Conservation (phyloP, 2,329 filamentous ascomycete genomes). For the Penicillium sp. region DNA sequence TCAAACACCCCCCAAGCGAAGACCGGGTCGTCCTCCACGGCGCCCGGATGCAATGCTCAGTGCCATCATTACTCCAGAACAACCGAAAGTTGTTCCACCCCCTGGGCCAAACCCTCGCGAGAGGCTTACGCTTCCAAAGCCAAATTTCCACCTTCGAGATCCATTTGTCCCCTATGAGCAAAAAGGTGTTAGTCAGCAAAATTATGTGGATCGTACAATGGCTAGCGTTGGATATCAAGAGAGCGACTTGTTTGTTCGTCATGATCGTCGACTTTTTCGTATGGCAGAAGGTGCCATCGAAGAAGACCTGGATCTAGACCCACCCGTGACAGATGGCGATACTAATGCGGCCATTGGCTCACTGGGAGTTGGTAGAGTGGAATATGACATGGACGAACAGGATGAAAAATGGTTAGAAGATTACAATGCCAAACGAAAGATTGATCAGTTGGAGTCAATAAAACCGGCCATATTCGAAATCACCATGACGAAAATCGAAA, state of each 20-base stretch:
- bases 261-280: constrained; percentile 66
- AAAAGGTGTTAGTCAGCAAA: constrained; percentile 76
- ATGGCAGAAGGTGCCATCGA: constrained; percentile 60
- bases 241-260: constrained; percentile 80
- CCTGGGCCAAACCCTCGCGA: constrained; percentile 49
- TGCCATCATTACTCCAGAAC: constrained; percentile 56
- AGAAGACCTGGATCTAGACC: constrained; percentile 58
- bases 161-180: constrained; percentile 61
- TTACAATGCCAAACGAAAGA: constrained; percentile 72
- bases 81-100: constrained; percentile 49
- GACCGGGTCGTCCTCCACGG: constrained; percentile 63
- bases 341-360: constrained; percentile 46
- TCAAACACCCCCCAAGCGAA: constrained; percentile 51
- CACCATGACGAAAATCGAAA: constrained; percentile 97
- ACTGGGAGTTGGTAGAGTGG: constrained; percentile 70
- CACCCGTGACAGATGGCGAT: constrained; percentile 58
- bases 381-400: constrained; percentile 99
- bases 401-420: constrained; percentile 93
- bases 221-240: constrained; percentile 94
- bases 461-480: constrained; percentile 95
- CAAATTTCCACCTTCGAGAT: constrained; percentile 44
- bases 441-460: constrained; percentile 72
- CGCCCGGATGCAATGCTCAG: constrained; percentile 59
- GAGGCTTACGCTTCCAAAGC: constrained; percentile 47
- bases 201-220: constrained; percentile 95